A percentile compares a stretch with the other conserved stretches of the same genome.
Conservation (phyloP, 139 green algal species). For the Penium margaritaceum region DNA sequence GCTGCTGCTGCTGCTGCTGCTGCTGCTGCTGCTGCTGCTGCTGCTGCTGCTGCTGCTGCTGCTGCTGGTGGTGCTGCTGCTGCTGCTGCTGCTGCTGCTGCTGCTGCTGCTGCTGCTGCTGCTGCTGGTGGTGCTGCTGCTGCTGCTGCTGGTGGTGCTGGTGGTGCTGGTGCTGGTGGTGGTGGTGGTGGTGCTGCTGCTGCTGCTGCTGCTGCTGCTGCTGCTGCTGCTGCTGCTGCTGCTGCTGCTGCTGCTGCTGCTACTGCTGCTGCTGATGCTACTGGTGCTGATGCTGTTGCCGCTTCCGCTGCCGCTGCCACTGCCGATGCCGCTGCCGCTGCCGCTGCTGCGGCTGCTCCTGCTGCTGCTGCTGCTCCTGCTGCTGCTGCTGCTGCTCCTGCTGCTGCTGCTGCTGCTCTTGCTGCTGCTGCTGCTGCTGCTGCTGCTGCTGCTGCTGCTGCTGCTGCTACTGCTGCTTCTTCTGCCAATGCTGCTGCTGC, state of each 20-base stretch:
- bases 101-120: not conserved
- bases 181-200: not conserved
- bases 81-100: not conserved
- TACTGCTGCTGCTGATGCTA: no score
- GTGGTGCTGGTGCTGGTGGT: not conserved
- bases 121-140: not conserved
- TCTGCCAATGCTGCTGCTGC: no score
- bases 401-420: conserved; percentile 12
- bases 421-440: conserved; percentile 18
- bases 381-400: conserved; percentile 15
- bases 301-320: not conserved
- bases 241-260: conserved; percentile 14
- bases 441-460: conserved; percentile 16
- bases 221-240: conserved; percentile 1
- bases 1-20: no score
- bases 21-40: no score
- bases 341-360: no score
- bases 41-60: no score
- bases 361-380: conserved; percentile 21
- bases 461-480: no score
- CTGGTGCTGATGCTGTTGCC: no score
- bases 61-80: no score
- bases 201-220: not conserved
- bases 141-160: not conserved
- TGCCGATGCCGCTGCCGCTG: no score